A percentile compares a stretch with the other conserved stretches of the same genome.
Conservation (phyloP, 257 asterid genomes). For the Ligustrum vulgare region DNA sequence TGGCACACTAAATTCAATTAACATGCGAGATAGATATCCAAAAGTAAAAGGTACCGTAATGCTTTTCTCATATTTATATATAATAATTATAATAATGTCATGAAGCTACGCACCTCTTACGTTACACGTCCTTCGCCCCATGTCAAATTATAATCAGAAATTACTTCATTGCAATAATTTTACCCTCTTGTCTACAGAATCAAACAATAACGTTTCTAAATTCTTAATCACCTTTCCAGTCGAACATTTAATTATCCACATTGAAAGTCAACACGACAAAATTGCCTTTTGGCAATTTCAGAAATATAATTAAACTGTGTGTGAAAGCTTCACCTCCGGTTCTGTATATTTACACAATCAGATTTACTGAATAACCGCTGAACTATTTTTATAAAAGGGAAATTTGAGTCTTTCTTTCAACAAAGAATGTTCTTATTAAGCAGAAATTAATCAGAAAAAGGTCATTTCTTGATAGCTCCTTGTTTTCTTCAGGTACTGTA, state of each 20-base stretch:
- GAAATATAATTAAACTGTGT: background rate
- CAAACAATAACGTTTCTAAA: background rate
- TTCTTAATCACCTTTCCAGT: background rate
- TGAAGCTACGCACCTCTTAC: background rate
- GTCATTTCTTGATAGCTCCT: constrained; percentile 26
- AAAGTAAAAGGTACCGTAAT: too few species aligned
- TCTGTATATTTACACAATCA: background rate
- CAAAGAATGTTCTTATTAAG: background rate
- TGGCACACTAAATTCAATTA: background rate
- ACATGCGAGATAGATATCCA: background rate
- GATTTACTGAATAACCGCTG: background rate
- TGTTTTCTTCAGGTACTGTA: constrained; percentile 32
- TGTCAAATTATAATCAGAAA: background rate
- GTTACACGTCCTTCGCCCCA: background rate
- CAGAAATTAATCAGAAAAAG: constrained; percentile 27
- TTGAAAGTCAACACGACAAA: background rate
- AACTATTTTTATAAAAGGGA: background rate
- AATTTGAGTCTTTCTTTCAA: background rate
- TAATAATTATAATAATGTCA: background rate
- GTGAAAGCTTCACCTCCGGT: background rate
- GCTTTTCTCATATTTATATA: too few species aligned
- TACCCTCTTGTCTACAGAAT: background rate
- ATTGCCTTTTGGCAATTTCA: background rate
- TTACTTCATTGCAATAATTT: background rate
- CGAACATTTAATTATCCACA: background rate